A percentile compares a stretch with the other conserved stretches of the same genome.
These are phyloP conservation scores for Pseudogymnoascus sp. DNA, from an alignment of 2,329 filamentous ascomycete species.

Conservation along the genomic window DNA sequence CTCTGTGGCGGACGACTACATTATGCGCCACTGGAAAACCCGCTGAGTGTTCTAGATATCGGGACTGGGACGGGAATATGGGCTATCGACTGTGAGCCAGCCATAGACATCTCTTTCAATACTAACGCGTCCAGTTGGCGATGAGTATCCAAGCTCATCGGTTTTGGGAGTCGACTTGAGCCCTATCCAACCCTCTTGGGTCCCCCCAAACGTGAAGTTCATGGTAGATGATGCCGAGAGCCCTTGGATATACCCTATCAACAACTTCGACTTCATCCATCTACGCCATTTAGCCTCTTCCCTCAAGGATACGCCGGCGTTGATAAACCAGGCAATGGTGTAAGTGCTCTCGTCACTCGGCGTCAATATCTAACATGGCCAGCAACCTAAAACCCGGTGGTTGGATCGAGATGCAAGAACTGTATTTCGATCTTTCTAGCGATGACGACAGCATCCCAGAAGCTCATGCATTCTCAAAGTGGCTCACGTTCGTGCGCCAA, in stretches of 20 bases:
- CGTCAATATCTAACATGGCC: background rate
- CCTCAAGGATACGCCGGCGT: constrained; percentile 13
- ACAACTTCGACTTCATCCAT: constrained; percentile 20
- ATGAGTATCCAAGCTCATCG: constrained; percentile 25
- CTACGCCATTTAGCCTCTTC: constrained; percentile 11
- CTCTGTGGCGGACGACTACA: constrained; percentile 19
- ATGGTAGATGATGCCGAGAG: constrained; percentile 44
- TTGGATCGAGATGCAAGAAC: constrained; percentile 28
- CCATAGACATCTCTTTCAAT: background rate
- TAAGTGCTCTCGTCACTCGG: background rate
- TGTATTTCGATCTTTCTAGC: constrained; percentile 7
- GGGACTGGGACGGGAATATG: constrained; percentile 18
- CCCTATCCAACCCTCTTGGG: constrained; percentile 35
- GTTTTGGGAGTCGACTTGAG: constrained; percentile 37
- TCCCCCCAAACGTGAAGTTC: constrained; percentile 45
- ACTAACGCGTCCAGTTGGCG: constrained; percentile 18
- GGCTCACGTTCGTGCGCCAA: constrained; percentile 7
- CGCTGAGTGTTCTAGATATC: constrained; percentile 13
- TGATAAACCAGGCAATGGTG: constrained; percentile 12
- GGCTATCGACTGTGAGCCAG: background rate
- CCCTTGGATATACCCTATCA: constrained; percentile 34
- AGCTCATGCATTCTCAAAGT: constrained; percentile 10
- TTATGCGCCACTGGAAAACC: constrained; percentile 11
- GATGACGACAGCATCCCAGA: constrained; percentile 16
- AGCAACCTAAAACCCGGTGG: constrained; percentile 22